Evolutionary conservation across 805 yeast genomes (phyloP).

Genomic region (Yarrowia osloensis): DNA sequence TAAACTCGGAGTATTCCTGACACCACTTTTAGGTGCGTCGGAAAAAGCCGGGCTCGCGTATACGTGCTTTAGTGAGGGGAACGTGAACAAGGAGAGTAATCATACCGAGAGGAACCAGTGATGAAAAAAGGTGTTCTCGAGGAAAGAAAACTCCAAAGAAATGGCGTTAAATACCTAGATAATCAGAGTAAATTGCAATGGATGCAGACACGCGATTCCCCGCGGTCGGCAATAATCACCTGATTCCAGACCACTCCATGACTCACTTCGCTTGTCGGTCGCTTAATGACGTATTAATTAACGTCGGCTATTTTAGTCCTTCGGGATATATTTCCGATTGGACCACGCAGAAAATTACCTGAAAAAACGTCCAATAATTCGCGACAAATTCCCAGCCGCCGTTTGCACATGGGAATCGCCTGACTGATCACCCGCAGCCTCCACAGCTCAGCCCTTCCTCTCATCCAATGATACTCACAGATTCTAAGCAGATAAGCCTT

Average conservation of each 20-base stretch:
- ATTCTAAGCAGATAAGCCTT: not conserved
- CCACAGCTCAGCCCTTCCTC: not conserved
- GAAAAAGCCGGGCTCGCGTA: constrained; percentile 21
- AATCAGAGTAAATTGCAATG: no score
- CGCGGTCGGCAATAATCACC: not conserved
- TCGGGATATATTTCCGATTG: not conserved
- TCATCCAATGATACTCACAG: constrained; percentile 1
- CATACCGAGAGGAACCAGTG: no score
- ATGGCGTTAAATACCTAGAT: no score
- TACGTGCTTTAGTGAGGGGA: constrained; percentile 8
- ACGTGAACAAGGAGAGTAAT: not conserved
- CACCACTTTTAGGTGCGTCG: constrained; percentile 1
- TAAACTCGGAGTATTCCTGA: not conserved
- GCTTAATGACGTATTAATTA: not conserved
- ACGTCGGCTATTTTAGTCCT: not conserved
- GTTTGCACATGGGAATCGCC: not conserved
- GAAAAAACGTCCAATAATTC: not conserved
- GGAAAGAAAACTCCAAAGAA: no score
- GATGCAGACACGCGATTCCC: no score
- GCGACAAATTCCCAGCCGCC: not conserved
- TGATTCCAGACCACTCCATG: not conserved
- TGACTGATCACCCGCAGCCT: not conserved
- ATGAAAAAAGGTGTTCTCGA: no score
- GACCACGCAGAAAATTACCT: no score
- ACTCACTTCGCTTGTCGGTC: not conserved